Evolutionary conservation across 192 early-diverging fungal genomes (phyloP).

Genomic region (Gorgonomyces haynaldii): DNA sequence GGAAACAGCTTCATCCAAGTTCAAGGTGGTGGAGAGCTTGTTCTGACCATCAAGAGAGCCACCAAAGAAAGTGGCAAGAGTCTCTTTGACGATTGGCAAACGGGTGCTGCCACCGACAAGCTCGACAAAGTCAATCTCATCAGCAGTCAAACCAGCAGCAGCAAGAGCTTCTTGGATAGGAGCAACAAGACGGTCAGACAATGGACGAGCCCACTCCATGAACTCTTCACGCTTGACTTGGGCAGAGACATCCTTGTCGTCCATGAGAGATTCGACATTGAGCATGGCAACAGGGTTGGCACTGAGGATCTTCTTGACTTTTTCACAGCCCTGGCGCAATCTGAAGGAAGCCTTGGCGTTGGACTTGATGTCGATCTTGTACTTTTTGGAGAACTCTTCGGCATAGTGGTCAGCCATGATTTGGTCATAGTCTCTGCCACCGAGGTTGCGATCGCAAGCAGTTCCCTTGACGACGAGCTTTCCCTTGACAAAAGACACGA

Average conservation of each 20-base stretch:
- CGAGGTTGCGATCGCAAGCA: slow-evolving; percentile 87
- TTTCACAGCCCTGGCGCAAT: slow-evolving; percentile 77
- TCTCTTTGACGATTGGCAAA: slow-evolving; percentile 86
- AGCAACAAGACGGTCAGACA: slow-evolving; percentile 56
- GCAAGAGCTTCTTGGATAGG: slow-evolving; percentile 69
- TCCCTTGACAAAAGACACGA: slow-evolving; percentile 91
- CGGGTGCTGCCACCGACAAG: slow-evolving; percentile 89
- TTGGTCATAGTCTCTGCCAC: slow-evolving; percentile 92
- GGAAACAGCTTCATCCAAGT: slow-evolving; percentile 95
- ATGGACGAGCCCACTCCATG: slow-evolving; percentile 63
- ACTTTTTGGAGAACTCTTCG: slow-evolving; percentile 83
- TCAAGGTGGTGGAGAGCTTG: slow-evolving; percentile 81
- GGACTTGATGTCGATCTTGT: slow-evolving; percentile 82
- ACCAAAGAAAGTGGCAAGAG: slow-evolving; percentile 77
- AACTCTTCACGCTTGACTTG: slow-evolving; percentile 76
- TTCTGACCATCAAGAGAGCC: slow-evolving; percentile 36
- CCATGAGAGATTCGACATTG: slow-evolving; percentile 92
- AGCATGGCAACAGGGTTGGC: slow-evolving; percentile 84
- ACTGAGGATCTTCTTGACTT: slow-evolving; percentile 92
- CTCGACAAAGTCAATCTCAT: slow-evolving; percentile 90
- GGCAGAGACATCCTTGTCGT: slow-evolving; percentile 85
- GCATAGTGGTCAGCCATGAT: slow-evolving; percentile 77
- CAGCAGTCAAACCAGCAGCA: slow-evolving; percentile 56
- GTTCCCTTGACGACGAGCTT: slow-evolving; percentile 84
- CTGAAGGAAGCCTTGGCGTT: slow-evolving; percentile 87